Evolutionary conservation across 208 protist genomes (phyloP).

Genomic region (Angomonas ambiguus): DNA sequence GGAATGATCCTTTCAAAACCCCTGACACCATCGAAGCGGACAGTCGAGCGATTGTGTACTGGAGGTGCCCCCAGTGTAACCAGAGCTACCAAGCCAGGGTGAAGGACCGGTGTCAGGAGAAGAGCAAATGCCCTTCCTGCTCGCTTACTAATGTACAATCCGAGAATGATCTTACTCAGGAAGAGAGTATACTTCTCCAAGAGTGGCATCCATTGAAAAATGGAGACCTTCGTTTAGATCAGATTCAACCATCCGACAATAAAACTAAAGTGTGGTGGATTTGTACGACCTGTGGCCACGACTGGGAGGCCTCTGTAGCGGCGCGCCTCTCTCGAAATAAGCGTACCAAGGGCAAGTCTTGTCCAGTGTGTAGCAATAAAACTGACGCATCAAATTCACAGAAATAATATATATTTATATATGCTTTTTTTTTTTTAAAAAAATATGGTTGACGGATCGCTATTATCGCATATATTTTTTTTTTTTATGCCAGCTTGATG

Average conservation of each 20-base stretch:
- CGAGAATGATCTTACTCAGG: conserved; percentile 21
- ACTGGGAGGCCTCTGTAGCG: conserved; percentile 67
- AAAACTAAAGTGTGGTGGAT: conserved; percentile 82
- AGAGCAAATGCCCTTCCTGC: conserved; percentile 57
- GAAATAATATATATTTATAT: not conserved
- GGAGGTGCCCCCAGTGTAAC: conserved; percentile 50
- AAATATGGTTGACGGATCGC: too few species aligned
- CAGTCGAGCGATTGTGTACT: conserved; percentile 41
- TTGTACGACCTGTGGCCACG: conserved; percentile 62
- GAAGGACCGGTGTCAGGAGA: conserved; percentile 51
- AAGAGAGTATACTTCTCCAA: conserved; percentile 41
- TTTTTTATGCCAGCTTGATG: too few species aligned
- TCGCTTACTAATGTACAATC: conserved; percentile 26
- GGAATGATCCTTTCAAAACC: conserved; percentile 66
- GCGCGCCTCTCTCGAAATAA: conserved; percentile 29
- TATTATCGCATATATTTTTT: not conserved
- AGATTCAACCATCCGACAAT: conserved; percentile 34
- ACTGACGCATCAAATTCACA: not conserved
- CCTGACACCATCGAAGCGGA: conserved; percentile 33
- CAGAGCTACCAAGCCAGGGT: conserved; percentile 61
- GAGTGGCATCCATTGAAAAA: conserved; percentile 86
- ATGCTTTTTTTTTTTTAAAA: conserved; percentile 1
- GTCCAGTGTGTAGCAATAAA: conserved; percentile 52
- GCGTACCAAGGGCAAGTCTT: conserved; percentile 26
- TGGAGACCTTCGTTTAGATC: conserved; percentile 62